A percentile compares a stretch with the other conserved stretches of the same genome.
Evolutionary conservation across 352 stramenopile species (phyloP).

Genomic region (Phytopythium helicoides): DNA sequence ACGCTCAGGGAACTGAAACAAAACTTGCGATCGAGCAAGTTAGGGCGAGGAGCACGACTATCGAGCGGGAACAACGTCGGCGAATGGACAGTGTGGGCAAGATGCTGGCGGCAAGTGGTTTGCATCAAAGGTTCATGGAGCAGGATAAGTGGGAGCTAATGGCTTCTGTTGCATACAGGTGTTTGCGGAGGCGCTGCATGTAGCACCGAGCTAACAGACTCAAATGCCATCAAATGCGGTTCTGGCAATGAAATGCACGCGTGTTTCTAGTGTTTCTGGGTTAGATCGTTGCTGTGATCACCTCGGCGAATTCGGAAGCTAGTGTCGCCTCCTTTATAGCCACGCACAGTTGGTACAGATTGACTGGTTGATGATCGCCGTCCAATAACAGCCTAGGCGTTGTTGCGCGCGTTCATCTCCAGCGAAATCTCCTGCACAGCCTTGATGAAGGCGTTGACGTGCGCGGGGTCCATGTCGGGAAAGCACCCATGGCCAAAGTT

Average conservation of each 20-base stretch:
- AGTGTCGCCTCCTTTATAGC: too few species aligned
- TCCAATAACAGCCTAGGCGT: background rate
- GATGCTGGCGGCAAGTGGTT: slow-evolving; percentile 59
- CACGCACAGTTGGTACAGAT: too few species aligned
- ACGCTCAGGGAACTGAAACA: slow-evolving; percentile 35
- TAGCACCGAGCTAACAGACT: slow-evolving; percentile 20
- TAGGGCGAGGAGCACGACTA: slow-evolving; percentile 36
- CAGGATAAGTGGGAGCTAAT: background rate
- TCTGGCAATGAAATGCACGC: background rate
- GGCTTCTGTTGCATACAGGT: slow-evolving; percentile 44
- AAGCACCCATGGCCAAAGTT: slow-evolving; percentile 98
- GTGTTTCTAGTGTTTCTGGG: slow-evolving; percentile 23
- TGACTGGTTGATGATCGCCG: too few species aligned
- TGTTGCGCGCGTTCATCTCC: slow-evolving; percentile 70
- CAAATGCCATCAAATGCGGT: background rate
- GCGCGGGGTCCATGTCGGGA: slow-evolving; percentile 92
- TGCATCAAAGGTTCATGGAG: background rate
- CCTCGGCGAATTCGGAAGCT: too few species aligned
- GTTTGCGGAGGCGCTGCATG: slow-evolving; percentile 71
- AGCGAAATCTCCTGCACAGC: slow-evolving; percentile 94
- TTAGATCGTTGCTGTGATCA: too few species aligned
- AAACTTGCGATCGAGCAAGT: slow-evolving; percentile 43
- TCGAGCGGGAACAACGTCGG: slow-evolving; percentile 69
- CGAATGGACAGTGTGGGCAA: slow-evolving; percentile 78
- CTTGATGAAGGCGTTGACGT: slow-evolving; percentile 96